A percentile compares a stretch with the other conserved stretches of the same genome.
Evolutionary conservation across 345 rosid species (phyloP).

Genomic region (Rhodamnia rubescens): DNA sequence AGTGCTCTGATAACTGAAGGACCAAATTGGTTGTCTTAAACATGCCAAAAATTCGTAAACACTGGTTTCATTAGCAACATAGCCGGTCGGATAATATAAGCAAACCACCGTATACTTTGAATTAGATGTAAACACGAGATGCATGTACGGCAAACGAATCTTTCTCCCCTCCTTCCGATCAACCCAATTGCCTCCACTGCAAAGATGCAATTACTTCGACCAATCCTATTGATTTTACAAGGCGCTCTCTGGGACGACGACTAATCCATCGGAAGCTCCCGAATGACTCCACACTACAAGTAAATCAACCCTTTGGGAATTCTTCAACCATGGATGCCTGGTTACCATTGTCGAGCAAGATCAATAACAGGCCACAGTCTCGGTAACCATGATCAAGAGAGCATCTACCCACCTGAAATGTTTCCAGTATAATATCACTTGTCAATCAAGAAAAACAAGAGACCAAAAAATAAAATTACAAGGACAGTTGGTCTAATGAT

Average conservation of each 20-base stretch:
- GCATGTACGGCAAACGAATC: neutral
- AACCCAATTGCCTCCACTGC: neutral
- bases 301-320: neutral
- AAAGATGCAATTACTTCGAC: neutral
- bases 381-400: neutral
- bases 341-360: neutral
- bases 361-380: neutral
- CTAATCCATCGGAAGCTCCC: neutral
- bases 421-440: neutral
- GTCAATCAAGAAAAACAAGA: neutral
- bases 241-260: neutral
- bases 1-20: neutral
- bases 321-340: neutral
- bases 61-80: neutral
- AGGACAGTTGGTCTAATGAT: neutral
- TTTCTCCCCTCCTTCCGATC: neutral
- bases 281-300: neutral
- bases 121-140: neutral
- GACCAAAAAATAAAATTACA: neutral
- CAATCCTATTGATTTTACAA: neutral
- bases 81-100: neutral
- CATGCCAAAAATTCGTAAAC: neutral
- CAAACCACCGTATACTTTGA: neutral
- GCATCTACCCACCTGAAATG: neutral
- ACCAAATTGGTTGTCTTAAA: neutral